phyloP scores from a whole-genome alignment of 192 early-diverging fungal species.

The Coemansia sp. region DNA sequence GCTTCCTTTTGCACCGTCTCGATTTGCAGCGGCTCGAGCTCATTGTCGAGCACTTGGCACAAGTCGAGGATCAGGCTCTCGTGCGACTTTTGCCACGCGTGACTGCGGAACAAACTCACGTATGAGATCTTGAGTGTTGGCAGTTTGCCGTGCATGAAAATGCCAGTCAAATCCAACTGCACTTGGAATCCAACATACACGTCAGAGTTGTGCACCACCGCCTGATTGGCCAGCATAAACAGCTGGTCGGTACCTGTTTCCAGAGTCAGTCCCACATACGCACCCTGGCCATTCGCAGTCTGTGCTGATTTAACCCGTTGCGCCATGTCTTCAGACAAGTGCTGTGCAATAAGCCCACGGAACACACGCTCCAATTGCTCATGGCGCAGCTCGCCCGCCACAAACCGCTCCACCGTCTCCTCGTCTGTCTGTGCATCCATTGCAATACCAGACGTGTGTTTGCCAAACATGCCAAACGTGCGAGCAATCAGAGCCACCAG shows the following conservation, averaged over 20 bases:
- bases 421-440: not conserved
- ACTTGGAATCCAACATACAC: slow-evolving; percentile 99
- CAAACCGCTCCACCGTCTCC: slow-evolving; percentile 1
- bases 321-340: slow-evolving; percentile 1
- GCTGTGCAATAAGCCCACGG: not conserved
- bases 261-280: slow-evolving; percentile 35
- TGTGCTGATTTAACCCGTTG: slow-evolving; percentile 9
- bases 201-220: slow-evolving; percentile 68
- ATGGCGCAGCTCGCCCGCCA: not conserved
- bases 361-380: not conserved
- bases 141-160: slow-evolving; percentile 99
- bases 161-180: slow-evolving; percentile 98
- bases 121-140: slow-evolving; percentile 98
- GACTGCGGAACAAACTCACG: slow-evolving; percentile 98
- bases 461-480: slow-evolving; percentile 4
- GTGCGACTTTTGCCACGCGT: slow-evolving; percentile 99
- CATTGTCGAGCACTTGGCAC: slow-evolving; percentile 95
- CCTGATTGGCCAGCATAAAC: slow-evolving; percentile 51
- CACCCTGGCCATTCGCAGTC: slow-evolving; percentile 5
- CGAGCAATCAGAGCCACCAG: slow-evolving; percentile 9
- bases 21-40: slow-evolving; percentile 95
- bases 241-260: slow-evolving; percentile 30
- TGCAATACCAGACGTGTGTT: not conserved
- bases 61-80: slow-evolving; percentile 78
- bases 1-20: slow-evolving; percentile 99